Evolutionary conservation across 2,329 filamentous ascomycete genomes (phyloP), one percentile per base, ranked within the genome.

Genomic region (Aaosphaeria arxii): DNA sequence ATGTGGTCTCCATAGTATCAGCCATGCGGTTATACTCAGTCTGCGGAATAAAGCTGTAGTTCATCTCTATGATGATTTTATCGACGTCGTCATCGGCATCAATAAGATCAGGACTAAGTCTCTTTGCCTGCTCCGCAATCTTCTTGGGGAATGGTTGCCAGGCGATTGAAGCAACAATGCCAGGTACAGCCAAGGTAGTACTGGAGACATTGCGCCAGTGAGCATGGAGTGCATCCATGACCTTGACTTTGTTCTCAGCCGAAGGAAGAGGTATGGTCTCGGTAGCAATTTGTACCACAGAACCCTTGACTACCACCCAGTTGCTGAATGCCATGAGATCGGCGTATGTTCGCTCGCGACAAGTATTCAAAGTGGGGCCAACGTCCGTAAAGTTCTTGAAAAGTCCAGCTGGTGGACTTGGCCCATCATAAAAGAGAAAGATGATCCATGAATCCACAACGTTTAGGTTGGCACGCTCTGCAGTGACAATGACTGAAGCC

Each of bases 331-430:
- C 67, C 51, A 79, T 70, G 5, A 82, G 64, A 39, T 74, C 72
- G 44, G 72, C 67, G 51, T 79, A 80, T 5, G 67, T 74, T 52
- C 73, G 77, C 3, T 72, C 74, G 57, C 76, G 74, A 43, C 70
- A 71, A 13, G 66, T 75, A 56, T 81, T 77, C 24, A 72, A 58
- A 0, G 69, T 50, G 1, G 74, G 72, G 1, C 65, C 58, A 42
- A 81, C 71, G 36, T 70, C 70, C 2, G 77, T 75, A 62, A 86
- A 86, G 48, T 77, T 76, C 48, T 76, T 72, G 49, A 87, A 86
- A 2, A 80, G 74, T 4, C 71, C 77, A 1, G 69, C 58, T 1
- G 83, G 82, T 17, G 59, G 58, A 44, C 67, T 63, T 0, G 76
- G 74, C 1, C 61, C 58, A 36, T 66, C 61, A 42, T 66, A 66